Conservation (phyloP, 306 rosid genomes). For the Lablab purpureus region DNA sequence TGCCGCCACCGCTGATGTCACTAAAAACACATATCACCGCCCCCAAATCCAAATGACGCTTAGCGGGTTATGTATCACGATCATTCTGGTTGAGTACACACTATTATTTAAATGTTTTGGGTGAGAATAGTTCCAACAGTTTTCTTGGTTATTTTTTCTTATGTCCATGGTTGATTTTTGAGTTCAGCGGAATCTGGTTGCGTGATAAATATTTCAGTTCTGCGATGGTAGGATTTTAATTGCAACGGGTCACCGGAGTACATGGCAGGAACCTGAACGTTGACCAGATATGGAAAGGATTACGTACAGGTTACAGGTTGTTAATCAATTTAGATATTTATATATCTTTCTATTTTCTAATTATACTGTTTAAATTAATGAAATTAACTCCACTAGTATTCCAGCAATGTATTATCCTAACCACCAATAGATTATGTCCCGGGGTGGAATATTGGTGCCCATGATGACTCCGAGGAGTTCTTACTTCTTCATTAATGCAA, state of each 20-base stretch:
- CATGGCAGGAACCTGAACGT: neutral
- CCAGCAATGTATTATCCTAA: too few species aligned
- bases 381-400: neutral
- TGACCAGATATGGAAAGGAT: neutral
- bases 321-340: too few species aligned
- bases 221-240: neutral
- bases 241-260: neutral
- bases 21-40: neutral
- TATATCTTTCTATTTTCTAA: neutral
- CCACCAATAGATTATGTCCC: too few species aligned
- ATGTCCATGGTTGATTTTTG: neutral
- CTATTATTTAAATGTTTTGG: slow-evolving; percentile 23
- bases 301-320: neutral
- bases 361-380: neutral
- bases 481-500: neutral
- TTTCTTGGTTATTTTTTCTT: neutral
- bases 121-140: slow-evolving; percentile 11
- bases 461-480: neutral
- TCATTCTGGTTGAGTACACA: slow-evolving; percentile 34
- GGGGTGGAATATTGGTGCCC: neutral
- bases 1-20: slow-evolving; percentile 14
- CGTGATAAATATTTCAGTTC: slow-evolving; percentile 16
- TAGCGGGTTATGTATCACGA: slow-evolving; percentile 39
- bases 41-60: neutral
- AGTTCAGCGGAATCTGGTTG: neutral